Evolutionary conservation across 1,284 basidiomycete genomes (phyloP).

Genomic region (Apiotrichum mycotoxinovorans): DNA sequence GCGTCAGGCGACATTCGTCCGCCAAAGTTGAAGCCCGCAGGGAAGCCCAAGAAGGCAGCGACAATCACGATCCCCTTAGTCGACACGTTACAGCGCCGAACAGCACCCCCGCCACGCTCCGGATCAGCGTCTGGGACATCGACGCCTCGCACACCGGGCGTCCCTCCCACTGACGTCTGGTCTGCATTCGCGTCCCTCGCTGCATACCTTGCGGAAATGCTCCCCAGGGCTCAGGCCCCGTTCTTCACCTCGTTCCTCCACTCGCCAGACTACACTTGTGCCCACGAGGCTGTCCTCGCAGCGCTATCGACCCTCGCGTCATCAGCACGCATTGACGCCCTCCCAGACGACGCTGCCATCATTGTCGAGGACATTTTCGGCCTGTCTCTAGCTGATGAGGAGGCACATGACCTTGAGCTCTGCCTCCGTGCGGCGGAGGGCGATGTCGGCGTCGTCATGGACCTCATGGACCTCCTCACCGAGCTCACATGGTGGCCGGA

Average conservation of each 20-base stretch:
- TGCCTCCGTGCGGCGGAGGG: slow-evolving; percentile 34
- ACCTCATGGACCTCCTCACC: slow-evolving; percentile 40
- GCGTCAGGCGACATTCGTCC: background rate
- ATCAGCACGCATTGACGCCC: slow-evolving; percentile 6
- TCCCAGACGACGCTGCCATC: slow-evolving; percentile 1
- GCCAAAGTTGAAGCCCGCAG: no score
- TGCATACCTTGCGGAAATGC: slow-evolving; percentile 31
- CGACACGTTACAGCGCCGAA: slow-evolving; percentile 37
- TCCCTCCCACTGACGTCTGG: slow-evolving; percentile 36
- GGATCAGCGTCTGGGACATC: slow-evolving; percentile 11
- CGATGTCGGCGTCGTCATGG: slow-evolving; percentile 40
- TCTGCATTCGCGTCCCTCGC: slow-evolving; percentile 38
- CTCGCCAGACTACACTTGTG: slow-evolving; percentile 31
- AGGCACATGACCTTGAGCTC: slow-evolving; percentile 9
- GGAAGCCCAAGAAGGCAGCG: slow-evolving; percentile 11
- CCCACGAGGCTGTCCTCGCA: slow-evolving; percentile 35
- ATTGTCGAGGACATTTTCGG: slow-evolving; percentile 42
- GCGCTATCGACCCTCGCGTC: slow-evolving; percentile 25
- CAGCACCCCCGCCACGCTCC: slow-evolving; percentile 11
- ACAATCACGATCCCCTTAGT: slow-evolving; percentile 29
- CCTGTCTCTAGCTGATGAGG: slow-evolving; percentile 5
- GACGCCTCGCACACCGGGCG: background rate
- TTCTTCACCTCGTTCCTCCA: slow-evolving; percentile 41
- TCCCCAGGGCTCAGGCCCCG: slow-evolving; percentile 16
- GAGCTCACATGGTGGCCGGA: slow-evolving; percentile 41